Evolutionary conservation across 2,329 filamentous ascomycete species (phyloP).

Genomic region (Colletotrichum limetticola): DNA sequence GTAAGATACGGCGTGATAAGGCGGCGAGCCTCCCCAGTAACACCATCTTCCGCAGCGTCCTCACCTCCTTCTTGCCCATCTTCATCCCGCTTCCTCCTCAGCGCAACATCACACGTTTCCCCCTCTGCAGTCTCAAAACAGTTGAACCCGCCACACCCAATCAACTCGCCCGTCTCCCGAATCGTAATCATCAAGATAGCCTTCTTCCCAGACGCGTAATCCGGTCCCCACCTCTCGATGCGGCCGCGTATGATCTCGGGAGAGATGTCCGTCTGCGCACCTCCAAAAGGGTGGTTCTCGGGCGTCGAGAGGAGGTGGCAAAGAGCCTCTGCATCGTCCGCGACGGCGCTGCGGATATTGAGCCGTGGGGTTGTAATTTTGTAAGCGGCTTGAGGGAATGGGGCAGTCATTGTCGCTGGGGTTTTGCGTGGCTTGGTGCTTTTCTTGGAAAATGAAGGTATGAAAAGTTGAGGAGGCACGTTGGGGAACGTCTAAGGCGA

Average conservation of each 20-base stretch:
- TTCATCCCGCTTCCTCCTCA: not conserved
- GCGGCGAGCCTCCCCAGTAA: not conserved
- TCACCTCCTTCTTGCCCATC: too few relatives aligned
- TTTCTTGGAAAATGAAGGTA: not conserved
- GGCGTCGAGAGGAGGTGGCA: conserved; percentile 30
- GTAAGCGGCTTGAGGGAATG: conserved; percentile 28
- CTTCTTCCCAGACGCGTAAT: conserved; percentile 32
- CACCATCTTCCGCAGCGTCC: not conserved
- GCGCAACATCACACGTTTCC: not conserved
- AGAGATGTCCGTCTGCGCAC: conserved; percentile 15
- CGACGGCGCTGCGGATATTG: conserved; percentile 49
- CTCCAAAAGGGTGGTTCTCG: conserved; percentile 30
- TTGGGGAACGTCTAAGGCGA: not conserved
- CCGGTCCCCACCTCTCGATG: conserved; percentile 17
- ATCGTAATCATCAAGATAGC: conserved; percentile 35
- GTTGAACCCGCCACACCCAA: conserved; percentile 38
- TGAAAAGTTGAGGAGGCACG: not conserved
- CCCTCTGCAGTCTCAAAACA: conserved; percentile 17
- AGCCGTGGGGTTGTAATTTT: conserved; percentile 54
- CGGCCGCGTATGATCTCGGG: conserved; percentile 23
- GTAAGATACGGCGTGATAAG: conserved; percentile 9
- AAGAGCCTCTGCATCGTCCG: conserved; percentile 30
- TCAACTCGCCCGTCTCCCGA: conserved; percentile 30
- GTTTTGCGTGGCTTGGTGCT: not conserved
- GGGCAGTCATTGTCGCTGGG: conserved; percentile 12